phyloP scores from a whole-genome alignment of 2,329 filamentous ascomycete genomes.

The Penicillium sp. region DNA sequence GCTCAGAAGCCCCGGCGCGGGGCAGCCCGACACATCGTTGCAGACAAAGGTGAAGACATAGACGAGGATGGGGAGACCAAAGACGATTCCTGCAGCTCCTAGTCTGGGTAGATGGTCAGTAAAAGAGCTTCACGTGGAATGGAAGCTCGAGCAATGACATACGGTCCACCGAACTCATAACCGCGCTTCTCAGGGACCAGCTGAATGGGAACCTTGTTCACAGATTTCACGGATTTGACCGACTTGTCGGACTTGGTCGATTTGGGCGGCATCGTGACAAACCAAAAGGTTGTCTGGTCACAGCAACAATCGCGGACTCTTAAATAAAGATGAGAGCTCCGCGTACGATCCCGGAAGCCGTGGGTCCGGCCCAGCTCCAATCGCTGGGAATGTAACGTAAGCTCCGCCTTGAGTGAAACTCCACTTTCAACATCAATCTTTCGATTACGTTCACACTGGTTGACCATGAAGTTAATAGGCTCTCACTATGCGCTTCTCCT shows the following conservation, averaged over 20 bases:
- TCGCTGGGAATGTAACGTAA: slow-evolving; percentile 21
- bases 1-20: slow-evolving; percentile 73
- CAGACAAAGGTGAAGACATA: slow-evolving; percentile 81
- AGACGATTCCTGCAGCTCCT: slow-evolving; percentile 73
- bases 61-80: slow-evolving; percentile 74
- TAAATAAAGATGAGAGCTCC: background rate
- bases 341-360: slow-evolving; percentile 22
- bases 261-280: slow-evolving; percentile 32
- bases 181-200: slow-evolving; percentile 42
- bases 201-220: slow-evolving; percentile 31
- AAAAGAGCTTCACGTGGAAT: slow-evolving; percentile 10
- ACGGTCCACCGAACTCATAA: slow-evolving; percentile 51
- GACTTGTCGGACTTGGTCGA: slow-evolving; percentile 15
- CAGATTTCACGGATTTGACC: no score
- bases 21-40: slow-evolving; percentile 91
- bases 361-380: slow-evolving; percentile 16
- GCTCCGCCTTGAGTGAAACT: slow-evolving; percentile 1
- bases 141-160: slow-evolving; percentile 22
- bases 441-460: no score
- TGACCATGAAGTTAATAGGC: slow-evolving; percentile 36
- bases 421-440: background rate
- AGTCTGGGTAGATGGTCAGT: slow-evolving; percentile 50
- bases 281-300: background rate
- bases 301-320: no score
- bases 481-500: slow-evolving; percentile 33